Percentiles rank a stretch among this genome's conserved stretches.
phyloP scores from a whole-genome alignment of 169 alveolate genomes.

The Babesia caballi region DNA sequence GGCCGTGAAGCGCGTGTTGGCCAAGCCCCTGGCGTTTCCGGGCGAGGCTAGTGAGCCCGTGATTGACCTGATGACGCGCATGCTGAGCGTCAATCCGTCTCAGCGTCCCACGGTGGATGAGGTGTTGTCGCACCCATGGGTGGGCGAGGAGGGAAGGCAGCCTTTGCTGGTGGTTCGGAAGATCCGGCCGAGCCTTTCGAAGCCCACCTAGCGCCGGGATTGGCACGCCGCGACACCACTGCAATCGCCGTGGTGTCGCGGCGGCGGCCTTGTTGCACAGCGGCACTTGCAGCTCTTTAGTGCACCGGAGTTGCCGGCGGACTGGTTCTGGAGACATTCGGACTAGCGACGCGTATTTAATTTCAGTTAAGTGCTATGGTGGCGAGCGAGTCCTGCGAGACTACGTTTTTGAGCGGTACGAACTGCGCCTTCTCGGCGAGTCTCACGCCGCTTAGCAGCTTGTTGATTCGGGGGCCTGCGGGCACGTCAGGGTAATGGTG shows the following conservation, averaged over 20 bases:
- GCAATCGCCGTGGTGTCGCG: neutral
- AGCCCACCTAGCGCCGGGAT: neutral
- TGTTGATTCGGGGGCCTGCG: constrained; percentile 14
- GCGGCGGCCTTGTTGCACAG: neutral
- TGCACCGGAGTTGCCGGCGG: no score
- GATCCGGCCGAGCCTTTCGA: constrained; percentile 15
- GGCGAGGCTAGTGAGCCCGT: constrained; percentile 22
- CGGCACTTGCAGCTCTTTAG: no score
- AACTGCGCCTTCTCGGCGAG: neutral
- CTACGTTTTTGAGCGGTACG: constrained; percentile 29
- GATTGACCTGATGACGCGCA: constrained; percentile 43
- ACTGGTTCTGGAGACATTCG: no score
- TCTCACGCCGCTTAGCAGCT: neutral
- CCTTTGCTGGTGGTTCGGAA: neutral
- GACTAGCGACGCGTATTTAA: no score
- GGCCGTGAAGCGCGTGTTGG: constrained; percentile 61
- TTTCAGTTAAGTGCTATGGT: neutral
- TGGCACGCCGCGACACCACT: no score
- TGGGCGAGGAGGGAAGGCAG: constrained; percentile 21
- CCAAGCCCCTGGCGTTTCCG: constrained; percentile 60
- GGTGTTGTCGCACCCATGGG: constrained; percentile 68
- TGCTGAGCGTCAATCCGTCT: constrained; percentile 67
- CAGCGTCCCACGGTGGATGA: constrained; percentile 65
- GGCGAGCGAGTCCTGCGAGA: constrained; percentile 3
- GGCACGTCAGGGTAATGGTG: no score